These are phyloP conservation scores for Tillandsia fasciculata DNA, from an alignment of 176 grass and related monocot species.

Conservation along the genomic window DNA sequence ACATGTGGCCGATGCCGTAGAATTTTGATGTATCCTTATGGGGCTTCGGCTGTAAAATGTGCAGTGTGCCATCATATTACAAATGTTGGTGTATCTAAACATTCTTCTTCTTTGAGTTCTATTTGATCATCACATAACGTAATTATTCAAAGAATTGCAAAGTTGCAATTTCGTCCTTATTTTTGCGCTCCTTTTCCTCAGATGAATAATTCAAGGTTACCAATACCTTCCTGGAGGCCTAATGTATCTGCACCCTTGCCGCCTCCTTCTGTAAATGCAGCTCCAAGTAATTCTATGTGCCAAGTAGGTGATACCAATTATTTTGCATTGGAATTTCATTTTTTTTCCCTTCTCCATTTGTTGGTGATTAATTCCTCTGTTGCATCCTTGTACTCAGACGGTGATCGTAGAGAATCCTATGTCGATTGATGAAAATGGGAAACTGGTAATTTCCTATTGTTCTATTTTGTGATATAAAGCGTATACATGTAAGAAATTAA, in stretches of 20 bases:
- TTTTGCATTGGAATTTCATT: constrained; percentile 24
- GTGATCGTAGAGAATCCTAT: constrained; percentile 53
- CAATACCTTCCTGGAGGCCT: background rate
- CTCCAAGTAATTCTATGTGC: background rate
- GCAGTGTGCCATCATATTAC: constrained; percentile 29
- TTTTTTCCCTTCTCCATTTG: constrained; percentile 1
- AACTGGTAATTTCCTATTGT: constrained; percentile 22
- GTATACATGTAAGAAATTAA: too few relatives aligned
- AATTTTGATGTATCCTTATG: constrained; percentile 30
- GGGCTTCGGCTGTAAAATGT: constrained; percentile 38
- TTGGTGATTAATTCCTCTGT: constrained; percentile 3
- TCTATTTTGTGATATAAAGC: background rate
- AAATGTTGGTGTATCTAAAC: constrained; percentile 27
- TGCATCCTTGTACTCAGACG: constrained; percentile 39
- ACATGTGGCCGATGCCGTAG: constrained; percentile 37
- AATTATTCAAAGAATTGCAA: background rate
- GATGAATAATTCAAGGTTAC: constrained; percentile 6
- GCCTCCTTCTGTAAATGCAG: constrained; percentile 5
- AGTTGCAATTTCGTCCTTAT: background rate
- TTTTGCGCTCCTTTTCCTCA: background rate
- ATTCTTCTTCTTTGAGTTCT: background rate
- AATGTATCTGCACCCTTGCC: background rate
- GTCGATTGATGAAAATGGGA: constrained; percentile 48
- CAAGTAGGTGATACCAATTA: background rate
- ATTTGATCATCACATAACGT: background rate